Evolutionary conservation across 2,329 filamentous ascomycete genomes (phyloP), one percentile per base, ranked within the genome.

Genomic region (Phaeoacremonium minimum): DNA sequence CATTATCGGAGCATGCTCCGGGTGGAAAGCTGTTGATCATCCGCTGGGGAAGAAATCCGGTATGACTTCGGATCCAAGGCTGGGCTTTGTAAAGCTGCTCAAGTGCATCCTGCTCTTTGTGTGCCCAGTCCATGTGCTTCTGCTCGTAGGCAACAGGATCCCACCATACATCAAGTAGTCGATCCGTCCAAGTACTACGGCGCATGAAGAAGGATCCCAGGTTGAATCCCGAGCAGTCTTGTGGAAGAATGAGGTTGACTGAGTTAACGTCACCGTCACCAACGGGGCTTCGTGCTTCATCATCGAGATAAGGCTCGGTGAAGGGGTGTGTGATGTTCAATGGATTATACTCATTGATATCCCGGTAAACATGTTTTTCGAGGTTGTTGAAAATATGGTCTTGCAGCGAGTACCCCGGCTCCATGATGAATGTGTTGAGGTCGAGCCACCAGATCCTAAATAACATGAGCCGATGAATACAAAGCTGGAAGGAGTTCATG

Each of bases 361-460:
- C 91, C 53, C 93, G 87, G 66, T 97, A 96, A 13, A 86, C 81
- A 48, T 84, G 75, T 32, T 77, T 69, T 35, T 73, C 69, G 32
- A 98, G 75, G 43, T 86, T 64, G 60, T 90, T 80, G 72, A 98
- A 96, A 50, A 98, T 79, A 61, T 98, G 91, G 30, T 75, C 73
- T 58, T 97, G 90, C 15, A 98, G 74, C 8, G 91, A 95, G 61
- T 89, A 87, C 15, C 80, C 83, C 4, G 89, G 88, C 57, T 98
- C 93, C 93, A 98, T 98, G 60, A 98, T 83, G 64, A 91, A 94
- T 4, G 93, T 98, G 66, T 95, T 95, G 28, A 97, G 77, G 60
- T 98, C 93, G 40, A 98, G 73, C 91, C 93, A 98, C 93, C 93
- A 98, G 54, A 98, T 93, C 90, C 90, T 95, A 56, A n/a, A 44